phyloP scores from a whole-genome alignment of 306 rosid genomes.

The Purshia tridentata region DNA sequence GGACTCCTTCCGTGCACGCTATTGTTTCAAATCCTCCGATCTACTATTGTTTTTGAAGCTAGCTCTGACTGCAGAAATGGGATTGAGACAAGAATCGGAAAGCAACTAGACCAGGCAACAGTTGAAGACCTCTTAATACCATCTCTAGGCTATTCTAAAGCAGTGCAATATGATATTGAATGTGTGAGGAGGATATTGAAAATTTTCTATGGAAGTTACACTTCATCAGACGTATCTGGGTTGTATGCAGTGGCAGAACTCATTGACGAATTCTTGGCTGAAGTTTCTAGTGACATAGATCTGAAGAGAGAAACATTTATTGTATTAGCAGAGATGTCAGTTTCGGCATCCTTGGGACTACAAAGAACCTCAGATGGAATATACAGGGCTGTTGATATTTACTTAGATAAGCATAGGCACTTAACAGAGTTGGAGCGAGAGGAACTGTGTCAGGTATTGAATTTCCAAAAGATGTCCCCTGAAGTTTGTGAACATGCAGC shows the following conservation, averaged over 20 bases:
- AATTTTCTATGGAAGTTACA: conserved; percentile 34
- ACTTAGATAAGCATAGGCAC: conserved; percentile 38
- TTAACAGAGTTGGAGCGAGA: conserved; percentile 49
- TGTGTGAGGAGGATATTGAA: conserved; percentile 42
- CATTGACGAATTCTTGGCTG: conserved; percentile 43
- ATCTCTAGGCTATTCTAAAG: conserved; percentile 31
- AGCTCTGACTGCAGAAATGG: conserved; percentile 39
- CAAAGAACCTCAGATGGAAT: conserved; percentile 43
- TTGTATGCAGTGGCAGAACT: conserved; percentile 43
- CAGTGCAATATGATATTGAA: conserved; percentile 35
- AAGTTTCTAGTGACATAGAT: conserved; percentile 37
- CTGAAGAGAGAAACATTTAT: conserved; percentile 35
- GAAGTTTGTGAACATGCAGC: conserved; percentile 59
- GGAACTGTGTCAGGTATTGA: conserved; percentile 44
- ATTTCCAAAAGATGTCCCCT: conserved; percentile 42
- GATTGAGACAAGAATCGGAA: conserved; percentile 48
- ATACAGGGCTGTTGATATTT: conserved; percentile 46
- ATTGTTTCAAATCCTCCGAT: conserved; percentile 39
- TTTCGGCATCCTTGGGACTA: conserved; percentile 39
- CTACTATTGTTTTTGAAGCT: conserved; percentile 33
- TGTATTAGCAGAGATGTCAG: conserved; percentile 44
- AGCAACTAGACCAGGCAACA: conserved; percentile 48
- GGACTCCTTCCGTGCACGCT: conserved; percentile 36
- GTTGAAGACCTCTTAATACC: conserved; percentile 43
- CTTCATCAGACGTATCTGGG: conserved; percentile 27